phyloP scores from a whole-genome alignment of 176 grass and related monocot species.

The Puccinellia tenuiflora region DNA sequence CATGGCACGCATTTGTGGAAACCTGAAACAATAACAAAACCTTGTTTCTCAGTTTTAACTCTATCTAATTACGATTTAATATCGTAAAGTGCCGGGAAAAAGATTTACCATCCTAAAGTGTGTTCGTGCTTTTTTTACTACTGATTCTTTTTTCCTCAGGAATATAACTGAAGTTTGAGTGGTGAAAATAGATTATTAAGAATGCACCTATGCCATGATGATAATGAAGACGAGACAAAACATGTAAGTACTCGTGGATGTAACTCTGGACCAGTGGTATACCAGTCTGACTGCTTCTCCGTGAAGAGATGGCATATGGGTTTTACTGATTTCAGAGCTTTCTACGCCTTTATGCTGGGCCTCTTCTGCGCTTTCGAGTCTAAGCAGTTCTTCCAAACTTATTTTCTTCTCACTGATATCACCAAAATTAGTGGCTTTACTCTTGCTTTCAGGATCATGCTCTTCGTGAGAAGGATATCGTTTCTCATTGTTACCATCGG shows the following conservation, averaged over 20 bases:
- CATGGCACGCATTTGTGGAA: conserved; percentile 10
- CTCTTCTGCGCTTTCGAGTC: conserved; percentile 45
- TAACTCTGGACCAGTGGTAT: neutral
- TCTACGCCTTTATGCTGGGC: neutral
- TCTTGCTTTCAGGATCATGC: conserved; percentile 9
- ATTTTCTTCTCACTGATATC: conserved; percentile 27
- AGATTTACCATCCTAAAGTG: neutral
- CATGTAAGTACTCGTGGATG: neutral
- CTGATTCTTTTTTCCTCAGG: neutral
- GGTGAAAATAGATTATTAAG: neutral
- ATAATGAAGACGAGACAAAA: neutral
- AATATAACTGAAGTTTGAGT: neutral
- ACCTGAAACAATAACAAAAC: conserved; percentile 37
- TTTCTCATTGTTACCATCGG: conserved; percentile 9
- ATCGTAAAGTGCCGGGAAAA: neutral
- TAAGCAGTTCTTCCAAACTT: conserved; percentile 47
- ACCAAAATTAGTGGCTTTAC: neutral
- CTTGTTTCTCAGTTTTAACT: neutral
- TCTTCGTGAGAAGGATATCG: neutral
- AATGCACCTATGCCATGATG: neutral
- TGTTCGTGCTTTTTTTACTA: neutral
- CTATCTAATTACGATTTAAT: neutral
- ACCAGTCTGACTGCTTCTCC: conserved; percentile 37
- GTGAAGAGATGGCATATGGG: conserved; percentile 20
- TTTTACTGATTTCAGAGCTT: conserved; percentile 28